Evolutionary conservation across 164 flowering plant genomes (phyloP).

Genomic region (Tetracentron sinense): DNA sequence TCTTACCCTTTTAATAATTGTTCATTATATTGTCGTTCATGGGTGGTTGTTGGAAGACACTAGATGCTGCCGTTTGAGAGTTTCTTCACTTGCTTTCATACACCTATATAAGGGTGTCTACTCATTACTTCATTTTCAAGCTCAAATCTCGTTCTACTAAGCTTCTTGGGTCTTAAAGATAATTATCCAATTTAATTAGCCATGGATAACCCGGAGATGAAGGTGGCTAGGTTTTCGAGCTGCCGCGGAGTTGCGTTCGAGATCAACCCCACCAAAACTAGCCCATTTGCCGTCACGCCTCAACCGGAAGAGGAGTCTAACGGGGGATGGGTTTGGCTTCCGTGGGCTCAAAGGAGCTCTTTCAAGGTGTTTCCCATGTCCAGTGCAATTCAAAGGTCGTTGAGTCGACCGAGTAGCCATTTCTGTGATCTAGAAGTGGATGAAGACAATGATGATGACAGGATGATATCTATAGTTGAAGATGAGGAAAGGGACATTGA

Average conservation of each 20-base stretch:
- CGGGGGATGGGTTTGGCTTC: neutral
- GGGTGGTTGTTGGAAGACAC: no score
- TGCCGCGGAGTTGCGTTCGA: neutral
- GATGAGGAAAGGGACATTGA: neutral
- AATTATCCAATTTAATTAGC: no score
- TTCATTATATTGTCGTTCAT: no score
- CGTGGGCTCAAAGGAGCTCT: neutral
- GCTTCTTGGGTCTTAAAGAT: no score
- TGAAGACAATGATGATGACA: conserved; percentile 8
- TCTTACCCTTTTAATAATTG: no score
- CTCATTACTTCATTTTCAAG: no score
- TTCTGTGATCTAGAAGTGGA: conserved; percentile 34
- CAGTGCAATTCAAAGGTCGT: neutral
- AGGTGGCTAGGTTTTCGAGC: neutral
- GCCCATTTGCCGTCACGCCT: neutral
- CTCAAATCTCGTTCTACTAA: no score
- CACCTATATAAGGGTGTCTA: no score
- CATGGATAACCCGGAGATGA: neutral
- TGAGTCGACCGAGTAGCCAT: conserved; percentile 36
- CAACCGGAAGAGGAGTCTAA: neutral
- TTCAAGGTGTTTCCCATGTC: neutral
- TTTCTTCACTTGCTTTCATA: no score
- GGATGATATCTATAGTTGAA: neutral
- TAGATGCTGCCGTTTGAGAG: no score
- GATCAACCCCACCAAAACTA: neutral